phyloP scores from a whole-genome alignment of 306 rosid species.

The Cucurbita argyrosperma region DNA sequence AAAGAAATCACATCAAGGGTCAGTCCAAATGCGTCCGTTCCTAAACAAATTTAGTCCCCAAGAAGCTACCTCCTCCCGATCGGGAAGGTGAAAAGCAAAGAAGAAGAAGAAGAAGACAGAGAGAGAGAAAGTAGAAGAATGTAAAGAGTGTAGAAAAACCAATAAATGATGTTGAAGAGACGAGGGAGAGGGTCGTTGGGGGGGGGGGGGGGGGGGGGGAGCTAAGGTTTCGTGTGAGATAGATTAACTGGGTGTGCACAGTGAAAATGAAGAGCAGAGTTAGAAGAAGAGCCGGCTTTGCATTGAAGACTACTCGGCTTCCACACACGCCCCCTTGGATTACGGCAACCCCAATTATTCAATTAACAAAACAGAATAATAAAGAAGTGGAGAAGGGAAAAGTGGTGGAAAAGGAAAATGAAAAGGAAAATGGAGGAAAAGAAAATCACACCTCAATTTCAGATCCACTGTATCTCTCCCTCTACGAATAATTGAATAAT shows the following conservation, averaged over 20 bases:
- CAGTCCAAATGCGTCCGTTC: conserved; percentile 6
- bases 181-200: not conserved
- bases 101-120: not conserved
- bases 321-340: not conserved
- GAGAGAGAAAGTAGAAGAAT: not conserved
- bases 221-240: not conserved
- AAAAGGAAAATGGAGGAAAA: not conserved
- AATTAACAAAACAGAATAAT: not conserved
- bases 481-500: not conserved
- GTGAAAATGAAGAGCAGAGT: not conserved
- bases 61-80: not conserved
- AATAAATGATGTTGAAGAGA: not conserved
- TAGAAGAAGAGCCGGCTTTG: conserved; percentile 5
- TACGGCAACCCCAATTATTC: not conserved
- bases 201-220: not conserved
- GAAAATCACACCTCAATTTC: not conserved
- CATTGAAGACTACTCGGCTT: not conserved
- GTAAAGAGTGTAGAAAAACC: not conserved
- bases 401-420: not conserved
- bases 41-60: not conserved
- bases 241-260: not conserved
- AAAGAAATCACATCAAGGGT: conserved; percentile 1
- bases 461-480: not conserved
- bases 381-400: not conserved
- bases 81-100: not conserved